Evolutionary conservation across 225 moss, liverwort and hornwort species (phyloP), one percentile per base, ranked within the genome.

Genomic region (Thuidium tamariscinum): DNA sequence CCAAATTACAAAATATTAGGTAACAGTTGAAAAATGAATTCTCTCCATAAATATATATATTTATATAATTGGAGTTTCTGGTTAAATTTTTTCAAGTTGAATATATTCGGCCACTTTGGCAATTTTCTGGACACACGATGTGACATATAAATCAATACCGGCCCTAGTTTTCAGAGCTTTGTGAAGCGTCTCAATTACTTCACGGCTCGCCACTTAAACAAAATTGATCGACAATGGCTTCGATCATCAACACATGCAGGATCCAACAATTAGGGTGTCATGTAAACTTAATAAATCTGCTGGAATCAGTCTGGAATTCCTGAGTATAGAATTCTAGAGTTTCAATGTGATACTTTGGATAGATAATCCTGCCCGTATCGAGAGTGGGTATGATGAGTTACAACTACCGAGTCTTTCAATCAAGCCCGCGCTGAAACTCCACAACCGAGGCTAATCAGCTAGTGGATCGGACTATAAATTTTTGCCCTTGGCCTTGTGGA

Each of bases 1-100:
- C 1, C 1, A 14, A 37, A 67, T 39, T 41, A 26, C 26, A 26
- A 26, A 42, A 42, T 8, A 25, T 2, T 42, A 42, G 22, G 0
- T 26, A 41, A 0, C 8, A 15, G 9, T 42, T 42, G 15, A 16
- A 70, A 37, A 70, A 41, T 26, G 25, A 70, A 39, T 26, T 42
- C 2, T 5, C 9, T 15, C 70, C 7, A 8, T 42, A 69, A 64
- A 27, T 6, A 13, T 26, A 60, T n/a, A 2, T 16, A 11, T 20
- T 11, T 21, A 12, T 25, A 2, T 25, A 2, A 36, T 22, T 11
- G 3, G 0, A 34, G n/a, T 10, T 34, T 2, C 36, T 1, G 1
- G 13, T 19, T 20, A 3, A 2, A 5, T 36, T n/a, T 11, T 22
- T 60, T 60, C 16, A 17, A 34, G 20, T 7, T 13, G 12, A 36